These are phyloP conservation scores for Cupressus sempervirens DNA, from an alignment of 75 land plant genomes.

Conservation along the genomic window DNA sequence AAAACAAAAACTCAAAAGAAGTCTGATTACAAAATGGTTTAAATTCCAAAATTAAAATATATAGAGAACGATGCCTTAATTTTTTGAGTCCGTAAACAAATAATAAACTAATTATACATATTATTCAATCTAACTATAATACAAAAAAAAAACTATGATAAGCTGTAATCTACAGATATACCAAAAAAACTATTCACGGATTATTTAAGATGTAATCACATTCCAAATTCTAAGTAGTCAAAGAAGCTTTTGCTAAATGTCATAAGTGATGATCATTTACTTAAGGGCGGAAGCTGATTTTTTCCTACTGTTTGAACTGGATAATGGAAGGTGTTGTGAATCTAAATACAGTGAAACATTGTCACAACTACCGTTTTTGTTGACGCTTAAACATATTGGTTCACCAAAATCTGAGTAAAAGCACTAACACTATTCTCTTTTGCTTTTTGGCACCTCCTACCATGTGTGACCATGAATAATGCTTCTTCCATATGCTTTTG, in stretches of 20 bases:
- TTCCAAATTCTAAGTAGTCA: neutral
- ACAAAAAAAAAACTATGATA: neutral
- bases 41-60: neutral
- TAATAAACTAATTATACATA: neutral
- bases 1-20: neutral
- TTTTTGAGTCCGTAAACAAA: neutral
- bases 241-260: neutral
- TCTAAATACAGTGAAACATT: neutral
- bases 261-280: too few relatives aligned
- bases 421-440: too few relatives aligned
- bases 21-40: neutral
- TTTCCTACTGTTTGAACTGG: neutral
- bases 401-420: neutral
- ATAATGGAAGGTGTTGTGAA: neutral
- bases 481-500: neutral
- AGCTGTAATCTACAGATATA: neutral
- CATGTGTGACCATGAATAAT: too few relatives aligned
- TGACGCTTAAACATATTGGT: neutral
- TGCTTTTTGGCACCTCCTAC: too few relatives aligned
- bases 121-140: neutral
- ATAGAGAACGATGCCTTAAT: neutral
- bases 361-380: neutral
- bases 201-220: neutral
- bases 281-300: neutral
- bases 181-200: neutral